phyloP scores from a whole-genome alignment of 2,329 filamentous ascomycete genomes.

The Mycosphaerelloides madeirae region DNA sequence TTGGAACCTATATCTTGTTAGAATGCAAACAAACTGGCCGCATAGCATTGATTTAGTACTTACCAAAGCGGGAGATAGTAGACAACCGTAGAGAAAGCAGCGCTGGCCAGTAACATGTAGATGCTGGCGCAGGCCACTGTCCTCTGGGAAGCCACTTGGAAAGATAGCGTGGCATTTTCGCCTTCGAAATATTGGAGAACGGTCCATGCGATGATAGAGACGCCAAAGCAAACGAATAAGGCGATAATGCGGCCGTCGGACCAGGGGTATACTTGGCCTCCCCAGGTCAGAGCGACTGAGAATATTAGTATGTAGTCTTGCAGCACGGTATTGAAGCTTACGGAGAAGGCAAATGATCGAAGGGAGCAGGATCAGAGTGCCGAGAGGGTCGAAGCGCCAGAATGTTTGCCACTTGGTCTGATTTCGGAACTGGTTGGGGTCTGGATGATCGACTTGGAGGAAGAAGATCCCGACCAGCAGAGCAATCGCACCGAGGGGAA shows the following conservation, averaged over 20 bases:
- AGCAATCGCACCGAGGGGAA: conserved; percentile 43
- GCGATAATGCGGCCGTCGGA: conserved; percentile 37
- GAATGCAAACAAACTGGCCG: no score
- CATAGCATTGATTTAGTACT: no score
- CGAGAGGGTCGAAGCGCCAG: conserved; percentile 41
- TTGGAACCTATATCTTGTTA: conserved; percentile 11
- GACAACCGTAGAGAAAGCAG: conserved; percentile 10
- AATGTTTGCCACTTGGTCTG: no score
- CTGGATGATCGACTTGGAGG: conserved; percentile 27
- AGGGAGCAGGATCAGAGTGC: conserved; percentile 34
- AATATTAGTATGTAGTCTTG: no score
- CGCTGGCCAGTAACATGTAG: conserved; percentile 9
- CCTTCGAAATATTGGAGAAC: conserved; percentile 11
- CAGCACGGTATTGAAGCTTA: no score
- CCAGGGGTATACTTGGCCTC: conserved; percentile 41
- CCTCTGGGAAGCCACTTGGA: conserved; percentile 9
- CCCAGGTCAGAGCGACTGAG: conserved; percentile 47
- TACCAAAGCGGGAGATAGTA: conserved; percentile 17
- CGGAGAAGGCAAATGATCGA: conserved; percentile 39
- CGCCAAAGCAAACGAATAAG: conserved; percentile 31
- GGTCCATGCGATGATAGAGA: conserved; percentile 10
- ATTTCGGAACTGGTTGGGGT: conserved; percentile 41
- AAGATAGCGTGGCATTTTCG: conserved; percentile 14
- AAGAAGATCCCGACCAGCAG: conserved; percentile 27
- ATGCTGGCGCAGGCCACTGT: conserved; percentile 9